These are phyloP conservation scores for Pseudoturritis turrita DNA, from an alignment of 345 rosid genomes.

Conservation along the genomic window DNA sequence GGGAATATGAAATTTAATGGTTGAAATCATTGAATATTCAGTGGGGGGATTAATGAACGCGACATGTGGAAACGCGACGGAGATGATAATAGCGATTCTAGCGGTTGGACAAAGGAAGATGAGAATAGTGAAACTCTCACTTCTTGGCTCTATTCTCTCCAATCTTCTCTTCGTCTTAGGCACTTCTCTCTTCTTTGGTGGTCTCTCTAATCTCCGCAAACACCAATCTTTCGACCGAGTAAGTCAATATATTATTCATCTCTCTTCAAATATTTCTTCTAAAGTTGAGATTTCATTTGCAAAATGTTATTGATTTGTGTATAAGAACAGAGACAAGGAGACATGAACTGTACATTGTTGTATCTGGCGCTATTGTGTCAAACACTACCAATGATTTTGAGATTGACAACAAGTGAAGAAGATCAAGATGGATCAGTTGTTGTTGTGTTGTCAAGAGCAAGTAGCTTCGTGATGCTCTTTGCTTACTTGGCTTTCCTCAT, in stretches of 20 bases:
- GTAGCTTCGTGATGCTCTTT: constrained; percentile 79
- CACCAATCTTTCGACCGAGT: constrained; percentile 79
- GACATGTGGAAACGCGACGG: constrained; percentile 95
- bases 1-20: neutral
- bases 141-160: constrained; percentile 84
- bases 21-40: constrained; percentile 25
- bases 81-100: constrained; percentile 82
- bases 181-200: constrained; percentile 76
- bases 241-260: neutral
- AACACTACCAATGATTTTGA: constrained; percentile 60
- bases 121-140: constrained; percentile 69
- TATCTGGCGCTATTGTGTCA: constrained; percentile 78
- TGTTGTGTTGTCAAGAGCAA: constrained; percentile 67
- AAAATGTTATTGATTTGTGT: no score
- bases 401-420: constrained; percentile 30
- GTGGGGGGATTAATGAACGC: constrained; percentile 95
- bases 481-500: constrained; percentile 71
- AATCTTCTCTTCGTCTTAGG: constrained; percentile 93
- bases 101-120: constrained; percentile 72
- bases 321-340: constrained; percentile 70
- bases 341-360: constrained; percentile 68
- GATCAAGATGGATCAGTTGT: constrained; percentile 18
- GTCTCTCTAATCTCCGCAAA: constrained; percentile 68
- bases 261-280: neutral
- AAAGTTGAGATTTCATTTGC: no score